These are phyloP conservation scores for Boletus sp. DNA, from an alignment of 768 basidiomycete species.

Conservation along the genomic window DNA sequence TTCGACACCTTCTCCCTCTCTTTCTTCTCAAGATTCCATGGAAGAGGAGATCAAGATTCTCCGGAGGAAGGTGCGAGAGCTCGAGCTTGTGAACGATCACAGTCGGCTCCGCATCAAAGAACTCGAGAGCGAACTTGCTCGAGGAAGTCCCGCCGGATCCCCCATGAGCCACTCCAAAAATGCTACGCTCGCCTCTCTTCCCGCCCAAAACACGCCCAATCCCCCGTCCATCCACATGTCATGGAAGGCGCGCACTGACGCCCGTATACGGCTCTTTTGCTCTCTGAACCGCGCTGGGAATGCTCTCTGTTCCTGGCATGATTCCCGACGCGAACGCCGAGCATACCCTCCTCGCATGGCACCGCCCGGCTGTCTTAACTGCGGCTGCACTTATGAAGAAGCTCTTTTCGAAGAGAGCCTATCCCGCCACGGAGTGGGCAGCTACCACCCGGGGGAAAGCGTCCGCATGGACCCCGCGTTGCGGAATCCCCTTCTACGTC, in stretches of 20 bases:
- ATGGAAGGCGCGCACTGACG: conserved; percentile 73
- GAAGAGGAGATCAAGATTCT: conserved; percentile 56
- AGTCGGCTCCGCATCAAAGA: conserved; percentile 45
- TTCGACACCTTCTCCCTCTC: conserved; percentile 12
- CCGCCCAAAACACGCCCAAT: conserved; percentile 30
- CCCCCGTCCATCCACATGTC: conserved; percentile 46
- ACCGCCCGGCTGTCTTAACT: conserved; percentile 75
- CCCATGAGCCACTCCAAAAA: conserved; percentile 18
- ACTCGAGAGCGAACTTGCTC: conserved; percentile 46
- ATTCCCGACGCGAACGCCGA: conserved; percentile 80
- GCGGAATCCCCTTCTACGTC: conserved; percentile 71
- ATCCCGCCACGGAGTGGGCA: conserved; percentile 72
- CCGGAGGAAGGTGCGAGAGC: conserved; percentile 55
- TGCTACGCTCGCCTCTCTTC: conserved; percentile 13
- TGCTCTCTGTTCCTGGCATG: conserved; percentile 87
- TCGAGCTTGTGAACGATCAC: conserved; percentile 58
- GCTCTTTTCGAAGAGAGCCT: conserved; percentile 86
- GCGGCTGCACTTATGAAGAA: conserved; percentile 80
- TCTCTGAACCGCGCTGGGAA: conserved; percentile 85
- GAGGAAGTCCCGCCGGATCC: conserved; percentile 25
- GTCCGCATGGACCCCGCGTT: conserved; percentile 89
- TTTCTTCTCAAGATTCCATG: conserved; percentile 17
- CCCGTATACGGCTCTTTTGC: conserved; percentile 68
- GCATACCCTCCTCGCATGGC: conserved; percentile 76
- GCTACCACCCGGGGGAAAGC: conserved; percentile 78